Base-by-base conservation (phyloP, 192 early-diverging fungal species). In the Spizellomyces punctatus region DNA sequence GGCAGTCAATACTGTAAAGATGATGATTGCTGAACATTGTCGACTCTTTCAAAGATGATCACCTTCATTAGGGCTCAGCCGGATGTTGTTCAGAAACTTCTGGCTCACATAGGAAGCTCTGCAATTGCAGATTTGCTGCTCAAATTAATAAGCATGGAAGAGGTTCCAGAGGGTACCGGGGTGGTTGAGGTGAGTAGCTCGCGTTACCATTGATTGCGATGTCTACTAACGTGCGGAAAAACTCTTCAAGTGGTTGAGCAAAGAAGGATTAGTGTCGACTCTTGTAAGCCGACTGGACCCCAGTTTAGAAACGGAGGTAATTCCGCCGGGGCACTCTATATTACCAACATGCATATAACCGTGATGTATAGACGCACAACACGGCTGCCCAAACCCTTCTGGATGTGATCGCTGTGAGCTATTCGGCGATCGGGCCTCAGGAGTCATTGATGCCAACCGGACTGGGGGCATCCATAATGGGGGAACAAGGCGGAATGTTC, bases 71-170 rank as follows among this genome's bases (percentile, higher is more conserved):
- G 89, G 67, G 86, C 84, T 22, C 89, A 94, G 69, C 84, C 86
- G 52, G 84, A 91, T 60, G 89, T 94, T 9, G 86, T 97, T 0
- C 69, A 75, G 42, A 90, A 88, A 75, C 86, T 98, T 45, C 81
- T 98, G 10, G 81, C 78, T 57, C 96, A 98, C 75, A 85, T 98
- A 76, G 89, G 89, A 27, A 92, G 89, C 57, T 93, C 94, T 10
- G 85, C 95, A 0, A 91, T 96, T 52, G 92, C 92, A 64, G 96
- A 98, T 74, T 82, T 98, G 43, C 77, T 98, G 57, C 87, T 98
- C 55, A 97, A 94, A 69, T 85, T 98, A 10, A 92, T 98, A 64
- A 95, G 93, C 72, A 82, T 95, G 66, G 94, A 95, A 58, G 96
- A 98, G 70, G 81, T 94, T 17, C 88, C 91, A 14, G 91, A 94